A percentile compares a stretch with the other conserved stretches of the same genome.
Conservation (phyloP, 1,139 yeast genomes). For the Yamadazyma aaseri region DNA sequence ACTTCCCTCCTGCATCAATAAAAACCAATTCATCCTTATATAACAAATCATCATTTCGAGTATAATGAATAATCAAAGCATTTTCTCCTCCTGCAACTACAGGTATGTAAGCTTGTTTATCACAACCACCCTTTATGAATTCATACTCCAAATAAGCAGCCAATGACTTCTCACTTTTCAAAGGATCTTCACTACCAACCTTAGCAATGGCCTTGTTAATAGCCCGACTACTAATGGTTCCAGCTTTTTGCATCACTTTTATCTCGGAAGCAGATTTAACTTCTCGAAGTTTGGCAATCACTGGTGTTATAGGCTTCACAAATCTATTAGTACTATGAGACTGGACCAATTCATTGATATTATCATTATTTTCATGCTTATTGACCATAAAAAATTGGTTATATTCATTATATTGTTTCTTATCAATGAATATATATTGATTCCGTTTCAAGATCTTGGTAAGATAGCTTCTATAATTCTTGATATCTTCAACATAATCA, state of each 20-base stretch:
- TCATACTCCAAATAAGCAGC: slow-evolving; percentile 82
- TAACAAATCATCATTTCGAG: slow-evolving; percentile 79
- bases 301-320: slow-evolving; percentile 43
- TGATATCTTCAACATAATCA: slow-evolving; percentile 62
- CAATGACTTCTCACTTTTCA: slow-evolving; percentile 71
- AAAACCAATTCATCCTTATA: slow-evolving; percentile 78
- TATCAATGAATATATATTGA: slow-evolving; percentile 51
- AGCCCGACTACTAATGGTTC: slow-evolving; percentile 77
- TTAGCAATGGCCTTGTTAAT: slow-evolving; percentile 78
- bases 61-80: slow-evolving; percentile 86
- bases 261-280: slow-evolving; percentile 78
- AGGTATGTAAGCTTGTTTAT: slow-evolving; percentile 86
- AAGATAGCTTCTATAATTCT: slow-evolving; percentile 41
- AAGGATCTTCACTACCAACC: slow-evolving; percentile 42
- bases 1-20: slow-evolving; percentile 92
- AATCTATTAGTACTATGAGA: slow-evolving; percentile 25
- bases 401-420: slow-evolving; percentile 17
- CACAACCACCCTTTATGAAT: slow-evolving; percentile 86
- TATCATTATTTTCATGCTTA: slow-evolving; percentile 10
- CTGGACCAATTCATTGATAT: slow-evolving; percentile 11
- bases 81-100: slow-evolving; percentile 94
- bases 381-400: slow-evolving; percentile 12
- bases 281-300: slow-evolving; percentile 59
- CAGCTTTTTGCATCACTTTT: slow-evolving; percentile 76
- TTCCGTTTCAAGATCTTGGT: slow-evolving; percentile 46